Evolutionary conservation across 2,329 filamentous ascomycete genomes (phyloP), one percentile per base, ranked within the genome.

Genomic region (Exophiala dermatitidis): DNA sequence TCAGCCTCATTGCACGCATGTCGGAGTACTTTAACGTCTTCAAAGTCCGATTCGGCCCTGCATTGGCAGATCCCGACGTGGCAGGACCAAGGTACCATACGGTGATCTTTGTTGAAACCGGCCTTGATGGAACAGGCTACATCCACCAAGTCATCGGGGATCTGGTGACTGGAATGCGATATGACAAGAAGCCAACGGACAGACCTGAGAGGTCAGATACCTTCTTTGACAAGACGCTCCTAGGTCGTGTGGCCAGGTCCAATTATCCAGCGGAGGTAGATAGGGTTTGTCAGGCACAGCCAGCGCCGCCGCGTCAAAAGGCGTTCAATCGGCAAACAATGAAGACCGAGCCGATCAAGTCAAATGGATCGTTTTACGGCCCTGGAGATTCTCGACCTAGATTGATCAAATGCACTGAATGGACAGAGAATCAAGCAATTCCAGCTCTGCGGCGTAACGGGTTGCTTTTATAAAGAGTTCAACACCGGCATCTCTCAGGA

Each of bases 311-410:
- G 6, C 12, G 32, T 31, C 50, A 56, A 40, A 53, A 53, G 50
- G 49, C 34, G 29, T 52, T 53, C 50, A 53, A 56, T 38, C 50
- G 44, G 28, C 29, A 37, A 8, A 53, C 50, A 9, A 48, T 44
- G 36, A 53, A 31, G 40, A 52, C 49, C 8, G 45, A 53, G 50
- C 49, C 44, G 29, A 53, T 56, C 32, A 53, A 53, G 32, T 38
- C 53, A 29, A 48, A 56, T 12, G 50, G 53, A 10, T 37, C 29
- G 2, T 53, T 56, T 26, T 56, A 56, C 19, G 10, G 40, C 33
- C 53, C 45, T 12, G 50, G 49, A 34, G 49, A 52, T 8, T 5
- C 32, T 28, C 41, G 42, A 30, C 10, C 9, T 46, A 26, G 30
- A 31, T 26, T 51, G 30, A 12, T 51, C 41, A 51, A 51, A 45